A percentile compares a stretch with the other conserved stretches of the same genome.
These are phyloP conservation scores for Globisporangium barbulae DNA, from an alignment of 352 stramenopile species.

Conservation along the genomic window DNA sequence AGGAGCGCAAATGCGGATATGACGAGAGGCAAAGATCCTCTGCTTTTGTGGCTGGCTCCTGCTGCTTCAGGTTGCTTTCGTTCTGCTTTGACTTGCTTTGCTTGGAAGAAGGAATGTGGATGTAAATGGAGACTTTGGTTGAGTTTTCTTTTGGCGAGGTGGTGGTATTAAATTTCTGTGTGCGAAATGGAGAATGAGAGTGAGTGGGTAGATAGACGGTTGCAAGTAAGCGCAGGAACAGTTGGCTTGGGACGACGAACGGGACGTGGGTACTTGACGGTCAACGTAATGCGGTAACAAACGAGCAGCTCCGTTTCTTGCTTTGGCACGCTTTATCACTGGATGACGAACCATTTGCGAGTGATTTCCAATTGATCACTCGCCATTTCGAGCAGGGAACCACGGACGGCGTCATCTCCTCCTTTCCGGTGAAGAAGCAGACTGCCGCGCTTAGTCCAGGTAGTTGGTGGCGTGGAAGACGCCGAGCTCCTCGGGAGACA, in stretches of 20 bases:
- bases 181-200: conserved; percentile 1
- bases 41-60: background rate
- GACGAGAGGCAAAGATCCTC: background rate
- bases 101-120: background rate
- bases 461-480: conserved; percentile 83
- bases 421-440: background rate
- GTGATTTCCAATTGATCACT: conserved; percentile 10
- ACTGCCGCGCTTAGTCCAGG: conserved; percentile 46
- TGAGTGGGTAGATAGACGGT: background rate
- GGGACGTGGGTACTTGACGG: conserved; percentile 1
- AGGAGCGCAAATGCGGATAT: conserved; percentile 3
- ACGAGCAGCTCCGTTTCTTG: background rate
- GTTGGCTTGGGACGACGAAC: background rate
- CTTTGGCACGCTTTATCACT: background rate
- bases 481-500: conserved; percentile 79
- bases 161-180: background rate
- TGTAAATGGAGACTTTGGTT: conserved; percentile 1
- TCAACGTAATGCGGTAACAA: background rate
- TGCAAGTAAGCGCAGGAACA: background rate
- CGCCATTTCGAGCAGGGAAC: background rate
- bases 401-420: background rate
- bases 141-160: background rate
- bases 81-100: background rate
- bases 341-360: background rate
- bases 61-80: background rate